phyloP scores from a whole-genome alignment of 352 stramenopile genomes.

The Phytopythium mirpurense region DNA sequence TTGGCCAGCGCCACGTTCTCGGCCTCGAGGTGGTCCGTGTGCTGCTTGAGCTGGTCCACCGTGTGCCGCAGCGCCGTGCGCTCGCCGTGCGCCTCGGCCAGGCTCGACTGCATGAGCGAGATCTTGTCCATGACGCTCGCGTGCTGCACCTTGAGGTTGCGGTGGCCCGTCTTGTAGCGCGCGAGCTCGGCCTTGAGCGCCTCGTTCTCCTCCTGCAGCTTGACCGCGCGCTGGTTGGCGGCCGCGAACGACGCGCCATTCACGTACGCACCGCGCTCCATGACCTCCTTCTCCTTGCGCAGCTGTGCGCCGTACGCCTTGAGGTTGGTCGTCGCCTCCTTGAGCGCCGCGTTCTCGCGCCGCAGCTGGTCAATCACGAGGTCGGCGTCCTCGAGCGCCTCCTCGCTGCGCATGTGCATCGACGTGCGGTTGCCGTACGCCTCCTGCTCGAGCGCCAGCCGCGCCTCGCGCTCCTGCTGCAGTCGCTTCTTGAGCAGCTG shows the following conservation, averaged over 20 bases:
- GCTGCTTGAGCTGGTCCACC: conserved; percentile 63
- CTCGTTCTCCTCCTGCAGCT: conserved; percentile 84
- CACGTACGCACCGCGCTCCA: conserved; percentile 85
- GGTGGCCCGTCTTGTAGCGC: conserved; percentile 81
- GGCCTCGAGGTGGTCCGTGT: conserved; percentile 71
- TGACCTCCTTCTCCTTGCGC: conserved; percentile 87
- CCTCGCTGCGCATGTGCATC: conserved; percentile 75
- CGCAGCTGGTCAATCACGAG: conserved; percentile 83
- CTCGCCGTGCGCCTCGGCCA: conserved; percentile 70
- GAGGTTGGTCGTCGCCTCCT: conserved; percentile 80
- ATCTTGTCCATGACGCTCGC: conserved; percentile 80
- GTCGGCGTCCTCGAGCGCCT: conserved; percentile 75
- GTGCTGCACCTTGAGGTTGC: conserved; percentile 79
- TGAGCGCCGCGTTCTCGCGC: conserved; percentile 74
- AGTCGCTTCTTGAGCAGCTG: conserved; percentile 89
- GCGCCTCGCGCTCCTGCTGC: conserved; percentile 85
- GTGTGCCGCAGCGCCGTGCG: conserved; percentile 69
- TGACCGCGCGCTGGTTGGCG: conserved; percentile 78
- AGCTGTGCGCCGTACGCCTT: conserved; percentile 80
- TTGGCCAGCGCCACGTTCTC: conserved; percentile 84
- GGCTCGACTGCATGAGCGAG: conserved; percentile 62
- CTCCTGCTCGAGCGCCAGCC: conserved; percentile 77
- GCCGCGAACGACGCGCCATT: conserved; percentile 83
- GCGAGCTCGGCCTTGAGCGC: conserved; percentile 67
- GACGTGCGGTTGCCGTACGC: conserved; percentile 60